Percentiles rank a stretch among this genome's conserved stretches.
These are phyloP conservation scores for Eucalyptus cladocalyx DNA, from an alignment of 345 rosid genomes.

Conservation along the genomic window DNA sequence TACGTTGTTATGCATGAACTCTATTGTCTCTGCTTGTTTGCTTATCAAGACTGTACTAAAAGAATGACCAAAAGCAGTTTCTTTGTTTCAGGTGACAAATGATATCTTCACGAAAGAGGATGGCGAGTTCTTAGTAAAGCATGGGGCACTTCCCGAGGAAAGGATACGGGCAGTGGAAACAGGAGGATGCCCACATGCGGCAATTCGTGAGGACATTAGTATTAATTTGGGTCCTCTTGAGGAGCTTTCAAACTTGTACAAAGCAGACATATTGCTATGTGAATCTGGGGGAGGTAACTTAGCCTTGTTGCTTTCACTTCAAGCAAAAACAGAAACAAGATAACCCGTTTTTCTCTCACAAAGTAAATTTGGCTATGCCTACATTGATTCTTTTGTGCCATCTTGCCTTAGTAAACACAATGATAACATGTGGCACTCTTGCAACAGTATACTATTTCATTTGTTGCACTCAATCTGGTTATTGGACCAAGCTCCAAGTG, in stretches of 20 bases:
- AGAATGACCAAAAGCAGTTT: not conserved
- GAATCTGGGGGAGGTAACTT: constrained; percentile 91
- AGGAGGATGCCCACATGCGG: constrained; percentile 98
- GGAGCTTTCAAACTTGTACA: constrained; percentile 82
- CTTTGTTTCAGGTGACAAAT: constrained; percentile 66
- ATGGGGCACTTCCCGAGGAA: constrained; percentile 89
- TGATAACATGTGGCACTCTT: not conserved
- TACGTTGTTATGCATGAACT: not conserved
- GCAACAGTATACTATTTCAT: not conserved
- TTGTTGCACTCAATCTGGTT: not conserved
- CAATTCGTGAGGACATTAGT: constrained; percentile 96
- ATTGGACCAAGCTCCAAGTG: not conserved
- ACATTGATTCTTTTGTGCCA: not conserved
- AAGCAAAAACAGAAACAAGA: not conserved
- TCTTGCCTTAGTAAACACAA: not conserved
- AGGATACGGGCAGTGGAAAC: constrained; percentile 93
- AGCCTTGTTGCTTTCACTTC: not conserved
- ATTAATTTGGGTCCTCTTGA: constrained; percentile 96
- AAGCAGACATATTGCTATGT: constrained; percentile 83
- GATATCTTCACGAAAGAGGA: constrained; percentile 98
- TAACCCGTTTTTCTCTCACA: not conserved
- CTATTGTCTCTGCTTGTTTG: not conserved
- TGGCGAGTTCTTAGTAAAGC: constrained; percentile 87
- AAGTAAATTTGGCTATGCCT: not conserved
- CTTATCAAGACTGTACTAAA: not conserved